These are phyloP conservation scores for Dendryphion nanum DNA, from an alignment of 2,329 filamentous ascomycete genomes.

Conservation along the genomic window DNA sequence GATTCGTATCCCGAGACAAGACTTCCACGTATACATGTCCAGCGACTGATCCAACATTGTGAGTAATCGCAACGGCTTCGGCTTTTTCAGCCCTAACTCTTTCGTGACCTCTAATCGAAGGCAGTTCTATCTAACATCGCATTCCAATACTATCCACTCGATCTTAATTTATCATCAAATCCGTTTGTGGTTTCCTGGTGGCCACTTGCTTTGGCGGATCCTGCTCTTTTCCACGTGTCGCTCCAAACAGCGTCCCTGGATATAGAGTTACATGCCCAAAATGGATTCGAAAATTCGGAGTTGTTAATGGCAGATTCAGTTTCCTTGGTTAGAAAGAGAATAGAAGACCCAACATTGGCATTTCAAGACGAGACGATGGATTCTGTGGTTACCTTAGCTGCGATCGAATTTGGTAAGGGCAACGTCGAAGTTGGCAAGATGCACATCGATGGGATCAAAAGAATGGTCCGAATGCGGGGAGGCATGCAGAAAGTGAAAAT, in stretches of 20 bases:
- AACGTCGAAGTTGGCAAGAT: slow-evolving; percentile 46
- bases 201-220: slow-evolving; percentile 56
- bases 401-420: slow-evolving; percentile 59
- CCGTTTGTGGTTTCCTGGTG: slow-evolving; percentile 61
- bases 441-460: slow-evolving; percentile 53
- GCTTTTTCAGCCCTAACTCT: no score
- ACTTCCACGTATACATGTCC: slow-evolving; percentile 51
- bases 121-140: slow-evolving; percentile 57
- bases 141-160: slow-evolving; percentile 60
- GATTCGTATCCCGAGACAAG: slow-evolving; percentile 56
- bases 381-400: slow-evolving; percentile 57
- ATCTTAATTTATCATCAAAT: slow-evolving; percentile 53
- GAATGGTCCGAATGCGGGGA: slow-evolving; percentile 50
- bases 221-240: slow-evolving; percentile 59
- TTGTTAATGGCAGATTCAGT: slow-evolving; percentile 59
- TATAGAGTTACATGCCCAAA: slow-evolving; percentile 52
- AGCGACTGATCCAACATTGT: slow-evolving; percentile 59
- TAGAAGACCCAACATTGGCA: slow-evolving; percentile 48
- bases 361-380: slow-evolving; percentile 57
- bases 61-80: no score
- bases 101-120: no score
- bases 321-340: slow-evolving; percentile 50
- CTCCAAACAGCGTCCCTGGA: slow-evolving; percentile 59
- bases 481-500: slow-evolving; percentile 50
- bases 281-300: slow-evolving; percentile 54